phyloP scores from a whole-genome alignment of 345 rosid species.

The Lepidium sativum region DNA sequence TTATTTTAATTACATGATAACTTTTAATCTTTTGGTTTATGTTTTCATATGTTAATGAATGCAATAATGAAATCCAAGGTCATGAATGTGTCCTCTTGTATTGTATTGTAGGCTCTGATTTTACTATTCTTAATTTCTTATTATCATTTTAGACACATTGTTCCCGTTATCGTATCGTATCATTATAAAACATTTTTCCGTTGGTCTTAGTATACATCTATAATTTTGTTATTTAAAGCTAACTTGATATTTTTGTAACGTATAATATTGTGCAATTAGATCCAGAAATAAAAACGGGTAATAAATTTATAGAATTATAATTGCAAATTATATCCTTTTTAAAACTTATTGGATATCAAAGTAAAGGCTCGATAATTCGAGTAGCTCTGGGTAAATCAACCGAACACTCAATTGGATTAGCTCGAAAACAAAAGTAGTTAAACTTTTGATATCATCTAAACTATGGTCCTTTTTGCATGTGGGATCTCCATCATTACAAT shows the following conservation, averaged over 20 bases:
- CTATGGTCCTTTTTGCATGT: slow-evolving; percentile 8
- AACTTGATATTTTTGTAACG: no score
- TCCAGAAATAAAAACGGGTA: background rate
- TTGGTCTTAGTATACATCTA: no score
- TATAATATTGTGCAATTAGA: background rate
- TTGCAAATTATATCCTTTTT: background rate
- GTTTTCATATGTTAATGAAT: background rate
- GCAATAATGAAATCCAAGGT: background rate
- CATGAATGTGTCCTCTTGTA: background rate
- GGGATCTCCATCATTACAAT: slow-evolving; percentile 34
- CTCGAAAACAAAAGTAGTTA: background rate
- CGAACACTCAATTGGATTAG: background rate
- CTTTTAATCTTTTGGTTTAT: background rate
- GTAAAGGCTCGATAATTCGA: background rate
- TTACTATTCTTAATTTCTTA: no score
- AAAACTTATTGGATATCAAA: background rate
- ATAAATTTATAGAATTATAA: no score
- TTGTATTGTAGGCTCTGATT: no score
- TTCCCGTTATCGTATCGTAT: no score
- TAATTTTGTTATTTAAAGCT: no score
- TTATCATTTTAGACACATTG: no score
- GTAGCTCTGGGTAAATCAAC: background rate
- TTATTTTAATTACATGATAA: background rate
- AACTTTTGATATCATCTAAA: background rate
- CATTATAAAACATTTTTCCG: no score